Evolutionary conservation across 345 rosid genomes (phyloP).

Genomic region (Eucalyptus erythrocorys): DNA sequence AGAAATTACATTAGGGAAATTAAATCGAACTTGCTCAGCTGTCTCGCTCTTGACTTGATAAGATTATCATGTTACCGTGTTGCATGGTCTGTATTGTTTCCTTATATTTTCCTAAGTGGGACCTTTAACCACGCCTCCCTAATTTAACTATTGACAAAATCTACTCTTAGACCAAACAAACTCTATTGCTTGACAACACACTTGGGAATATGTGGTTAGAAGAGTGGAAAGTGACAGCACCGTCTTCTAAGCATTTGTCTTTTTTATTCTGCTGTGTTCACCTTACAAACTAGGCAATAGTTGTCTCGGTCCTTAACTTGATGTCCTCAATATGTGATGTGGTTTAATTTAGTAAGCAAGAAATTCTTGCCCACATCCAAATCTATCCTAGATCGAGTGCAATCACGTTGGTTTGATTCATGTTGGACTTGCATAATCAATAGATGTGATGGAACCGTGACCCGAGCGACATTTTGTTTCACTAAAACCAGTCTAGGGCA

Average conservation of each 20-base stretch:
- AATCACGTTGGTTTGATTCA: neutral
- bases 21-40: neutral
- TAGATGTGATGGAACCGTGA: neutral
- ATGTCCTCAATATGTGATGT: neutral
- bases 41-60: neutral
- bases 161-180: too few relatives aligned
- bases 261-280: too few relatives aligned
- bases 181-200: too few relatives aligned
- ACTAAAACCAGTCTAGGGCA: neutral
- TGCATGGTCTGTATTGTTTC: neutral
- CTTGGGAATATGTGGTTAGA: too few relatives aligned
- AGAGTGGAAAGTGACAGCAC: too few relatives aligned
- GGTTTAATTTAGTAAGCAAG: neutral
- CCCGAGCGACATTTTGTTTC: neutral
- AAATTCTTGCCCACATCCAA: neutral
- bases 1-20: neutral
- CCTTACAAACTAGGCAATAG: neutral
- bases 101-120: neutral
- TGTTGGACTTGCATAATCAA: neutral
- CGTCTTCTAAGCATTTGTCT: too few relatives aligned
- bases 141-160: too few relatives aligned
- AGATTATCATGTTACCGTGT: neutral
- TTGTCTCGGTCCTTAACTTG: neutral
- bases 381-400: neutral
- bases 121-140: neutral